Base-by-base conservation (phyloP, 169 alveolate genomes). In the Cryptosporidium tyzzeri region DNA sequence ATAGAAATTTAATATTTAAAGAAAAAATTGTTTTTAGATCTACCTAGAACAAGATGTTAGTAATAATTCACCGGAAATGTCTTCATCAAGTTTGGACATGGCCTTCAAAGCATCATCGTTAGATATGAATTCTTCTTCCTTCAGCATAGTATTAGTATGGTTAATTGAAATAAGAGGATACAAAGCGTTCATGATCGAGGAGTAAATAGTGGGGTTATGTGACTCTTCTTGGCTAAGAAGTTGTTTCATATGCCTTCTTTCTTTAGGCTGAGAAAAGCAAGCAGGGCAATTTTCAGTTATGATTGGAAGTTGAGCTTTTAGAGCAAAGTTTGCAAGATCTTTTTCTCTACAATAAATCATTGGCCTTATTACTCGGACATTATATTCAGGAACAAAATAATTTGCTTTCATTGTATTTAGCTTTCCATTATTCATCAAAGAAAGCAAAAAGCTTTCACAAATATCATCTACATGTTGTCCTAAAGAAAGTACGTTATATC, bases 241-340 rank as follows among this genome's bases (percentile, higher is more conserved):
- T 26, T 80, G 89, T 31, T 80, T 80, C 18, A 80, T 37, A 9
- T 29, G 73, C 45, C 89, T 80, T 80, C 98, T 93, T 91, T 96
- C 98, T 84, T 96, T 96, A 6, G 99, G 98, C 31, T 96, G 96
- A 33, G 98, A 95, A 59, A 97, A 97, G 84, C 99, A 97, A 26
- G 98, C 99, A 1, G 99, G 99, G 67, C 99, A 97, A 93, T 97
- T 97, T 61, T 97, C 99, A 48, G 95, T 93, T 14, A 97, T 96
- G 45, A 97, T 95, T 16, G 99, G 99, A 59, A 96, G 93, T 85
- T 94, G 84, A 26, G 85, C 70, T 74, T 93, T 92, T 45, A 86
- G 85, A 26, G 98, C 96, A 91, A 97, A 97, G 41, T 92, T 95
- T 69, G 95, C 96, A 33, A 96, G 86, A 14, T 93, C 92, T 67